phyloP scores from a whole-genome alignment of 2,329 filamentous ascomycete genomes.

The Pestalotiopsis fici region DNA sequence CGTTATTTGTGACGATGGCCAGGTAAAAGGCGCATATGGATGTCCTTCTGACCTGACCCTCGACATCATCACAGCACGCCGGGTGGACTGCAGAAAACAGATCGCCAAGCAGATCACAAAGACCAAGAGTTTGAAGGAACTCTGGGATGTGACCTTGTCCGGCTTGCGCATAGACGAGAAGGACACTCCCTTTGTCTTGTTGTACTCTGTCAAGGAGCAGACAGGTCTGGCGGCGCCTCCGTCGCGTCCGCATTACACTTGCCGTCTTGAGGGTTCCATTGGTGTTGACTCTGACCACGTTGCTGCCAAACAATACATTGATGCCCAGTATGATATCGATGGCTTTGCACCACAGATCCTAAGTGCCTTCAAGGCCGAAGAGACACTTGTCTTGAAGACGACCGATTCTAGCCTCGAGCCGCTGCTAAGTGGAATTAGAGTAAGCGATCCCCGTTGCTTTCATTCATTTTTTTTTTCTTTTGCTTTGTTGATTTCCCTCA shows the following conservation, averaged over 20 bases:
- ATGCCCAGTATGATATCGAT: slow-evolving; percentile 16
- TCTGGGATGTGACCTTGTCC: slow-evolving; percentile 27
- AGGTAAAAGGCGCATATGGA: slow-evolving; percentile 28
- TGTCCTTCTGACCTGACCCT: slow-evolving; percentile 27
- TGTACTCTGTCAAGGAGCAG: slow-evolving; percentile 30
- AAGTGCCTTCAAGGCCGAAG: slow-evolving; percentile 14
- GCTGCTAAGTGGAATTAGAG: slow-evolving; percentile 15
- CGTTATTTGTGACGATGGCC: slow-evolving; percentile 36
- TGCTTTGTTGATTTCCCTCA: no score
- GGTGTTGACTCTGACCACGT: slow-evolving; percentile 16
- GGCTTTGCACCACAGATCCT: slow-evolving; percentile 24
- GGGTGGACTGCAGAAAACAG: slow-evolving; percentile 38
- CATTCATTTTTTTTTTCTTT: not conserved
- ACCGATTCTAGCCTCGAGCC: slow-evolving; percentile 14
- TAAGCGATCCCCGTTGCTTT: not conserved
- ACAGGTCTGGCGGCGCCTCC: slow-evolving; percentile 15
- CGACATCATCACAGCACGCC: slow-evolving; percentile 33
- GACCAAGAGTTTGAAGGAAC: slow-evolving; percentile 31
- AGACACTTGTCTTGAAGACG: slow-evolving; percentile 18
- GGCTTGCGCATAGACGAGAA: slow-evolving; percentile 23
- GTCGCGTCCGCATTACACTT: slow-evolving; percentile 15
- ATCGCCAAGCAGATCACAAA: slow-evolving; percentile 32
- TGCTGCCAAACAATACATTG: slow-evolving; percentile 17
- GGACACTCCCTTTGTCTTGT: slow-evolving; percentile 31
- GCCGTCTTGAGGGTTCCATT: slow-evolving; percentile 20